phyloP scores from a whole-genome alignment of 495 filamentous ascomycete species.

The Penicillium malachiteum region DNA sequence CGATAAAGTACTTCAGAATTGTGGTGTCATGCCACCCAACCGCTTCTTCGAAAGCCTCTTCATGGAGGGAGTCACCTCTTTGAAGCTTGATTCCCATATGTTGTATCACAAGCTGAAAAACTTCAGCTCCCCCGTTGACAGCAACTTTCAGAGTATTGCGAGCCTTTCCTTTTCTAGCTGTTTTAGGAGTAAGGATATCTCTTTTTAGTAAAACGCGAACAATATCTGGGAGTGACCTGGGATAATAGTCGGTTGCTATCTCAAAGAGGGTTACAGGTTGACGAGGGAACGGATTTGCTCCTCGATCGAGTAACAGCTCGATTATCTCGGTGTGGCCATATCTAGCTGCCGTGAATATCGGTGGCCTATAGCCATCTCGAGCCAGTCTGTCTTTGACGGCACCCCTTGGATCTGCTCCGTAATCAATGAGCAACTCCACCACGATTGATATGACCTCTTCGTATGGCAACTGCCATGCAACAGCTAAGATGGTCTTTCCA shows the following conservation, averaged over 20 bases:
- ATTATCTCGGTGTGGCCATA: neutral
- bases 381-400: neutral
- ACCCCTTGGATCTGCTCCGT: neutral
- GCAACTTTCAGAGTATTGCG: neutral
- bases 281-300: conserved; percentile 1
- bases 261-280: neutral
- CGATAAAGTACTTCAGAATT: neutral
- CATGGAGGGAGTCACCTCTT: neutral
- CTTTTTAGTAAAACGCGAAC: neutral
- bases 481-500: conserved; percentile 1
- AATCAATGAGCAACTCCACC: neutral
- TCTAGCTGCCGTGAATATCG: neutral
- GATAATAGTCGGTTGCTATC: neutral
- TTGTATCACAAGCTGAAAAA: neutral
- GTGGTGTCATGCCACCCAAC: neutral
- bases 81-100: neutral
- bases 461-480: neutral
- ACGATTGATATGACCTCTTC: neutral
- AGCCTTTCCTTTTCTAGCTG: neutral
- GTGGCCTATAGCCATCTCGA: neutral
- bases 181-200: neutral
- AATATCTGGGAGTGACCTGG: neutral
- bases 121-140: neutral
- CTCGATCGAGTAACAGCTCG: neutral
- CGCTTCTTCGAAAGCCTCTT: neutral